Conservation (phyloP, 2,329 filamentous ascomycete genomes). For the Colletotrichum theobromicola region DNA sequence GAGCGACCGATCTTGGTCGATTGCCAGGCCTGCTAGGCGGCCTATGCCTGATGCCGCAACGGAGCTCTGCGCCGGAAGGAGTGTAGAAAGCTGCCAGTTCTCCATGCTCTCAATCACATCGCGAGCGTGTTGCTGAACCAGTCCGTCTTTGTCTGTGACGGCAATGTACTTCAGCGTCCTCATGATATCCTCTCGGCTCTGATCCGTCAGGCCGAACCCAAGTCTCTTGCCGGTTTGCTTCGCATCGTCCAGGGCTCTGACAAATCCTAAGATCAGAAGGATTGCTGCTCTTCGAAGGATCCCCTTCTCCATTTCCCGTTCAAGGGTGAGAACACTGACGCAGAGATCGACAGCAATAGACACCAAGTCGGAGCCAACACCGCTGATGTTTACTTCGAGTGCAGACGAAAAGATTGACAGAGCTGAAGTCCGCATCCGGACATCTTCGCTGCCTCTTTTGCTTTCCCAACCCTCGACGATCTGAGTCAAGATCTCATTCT, state of each 20-base stretch:
- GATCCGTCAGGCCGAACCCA: constrained; percentile 58
- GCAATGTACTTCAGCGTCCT: constrained; percentile 68
- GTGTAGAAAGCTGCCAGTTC: constrained; percentile 60
- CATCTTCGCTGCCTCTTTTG: constrained; percentile 28
- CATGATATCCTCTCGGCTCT: constrained; percentile 65
- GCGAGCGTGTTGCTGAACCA: constrained; percentile 70
- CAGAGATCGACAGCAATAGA: constrained; percentile 66
- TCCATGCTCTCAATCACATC: constrained; percentile 72
- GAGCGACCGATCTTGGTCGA: constrained; percentile 8
- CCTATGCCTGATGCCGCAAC: background rate
- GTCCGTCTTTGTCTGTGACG: constrained; percentile 68
- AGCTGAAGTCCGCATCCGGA: constrained; percentile 72
- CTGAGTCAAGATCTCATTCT: constrained; percentile 51
- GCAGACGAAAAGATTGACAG: constrained; percentile 67
- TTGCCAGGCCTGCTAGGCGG: constrained; percentile 3
- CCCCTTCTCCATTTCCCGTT: constrained; percentile 62
- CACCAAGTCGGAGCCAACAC: constrained; percentile 57
- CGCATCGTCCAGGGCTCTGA: constrained; percentile 63
- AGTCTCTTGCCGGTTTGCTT: constrained; percentile 50
- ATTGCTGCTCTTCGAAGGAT: constrained; percentile 73
- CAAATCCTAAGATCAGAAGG: constrained; percentile 65
- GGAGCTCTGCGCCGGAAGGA: constrained; percentile 40
- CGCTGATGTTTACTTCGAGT: constrained; percentile 65
- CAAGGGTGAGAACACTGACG: constrained; percentile 66
- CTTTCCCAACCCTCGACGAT: constrained; percentile 25